Conservation (phyloP, 371 early-diverging fungal genomes). For the Cokeromyces recurvatus region DNA sequence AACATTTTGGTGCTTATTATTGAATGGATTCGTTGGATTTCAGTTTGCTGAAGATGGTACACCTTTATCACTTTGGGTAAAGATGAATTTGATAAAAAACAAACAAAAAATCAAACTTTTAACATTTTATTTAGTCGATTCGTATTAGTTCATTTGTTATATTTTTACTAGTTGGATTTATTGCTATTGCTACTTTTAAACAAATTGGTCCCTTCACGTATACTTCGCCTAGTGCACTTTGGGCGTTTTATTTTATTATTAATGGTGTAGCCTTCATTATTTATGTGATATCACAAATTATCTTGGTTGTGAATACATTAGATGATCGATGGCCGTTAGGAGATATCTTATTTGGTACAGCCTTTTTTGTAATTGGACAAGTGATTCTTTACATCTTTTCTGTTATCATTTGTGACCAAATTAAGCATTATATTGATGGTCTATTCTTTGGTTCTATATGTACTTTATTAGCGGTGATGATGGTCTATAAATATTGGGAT, state of each 20-base stretch:
- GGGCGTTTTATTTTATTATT: slow-evolving; percentile 84
- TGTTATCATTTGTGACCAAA: slow-evolving; percentile 73
- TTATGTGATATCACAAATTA: slow-evolving; percentile 87
- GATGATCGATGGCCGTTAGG: slow-evolving; percentile 97
- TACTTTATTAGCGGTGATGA: slow-evolving; percentile 94
- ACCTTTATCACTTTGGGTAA: slow-evolving; percentile 82
- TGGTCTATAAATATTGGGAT: slow-evolving; percentile 99
- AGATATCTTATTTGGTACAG: slow-evolving; percentile 84
- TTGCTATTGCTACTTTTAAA: slow-evolving; percentile 83
- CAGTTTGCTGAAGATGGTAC: slow-evolving; percentile 98
- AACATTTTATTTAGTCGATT: slow-evolving; percentile 56
- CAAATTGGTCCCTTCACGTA: slow-evolving; percentile 59
- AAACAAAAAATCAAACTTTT: neutral
- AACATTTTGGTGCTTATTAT: slow-evolving; percentile 85
- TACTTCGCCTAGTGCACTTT: slow-evolving; percentile 72
- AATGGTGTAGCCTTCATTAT: slow-evolving; percentile 76
- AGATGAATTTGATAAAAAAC: neutral
- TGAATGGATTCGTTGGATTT: slow-evolving; percentile 95
- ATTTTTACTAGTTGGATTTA: slow-evolving; percentile 69
- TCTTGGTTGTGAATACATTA: slow-evolving; percentile 89
- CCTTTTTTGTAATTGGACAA: slow-evolving; percentile 85
- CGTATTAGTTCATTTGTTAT: slow-evolving; percentile 79
- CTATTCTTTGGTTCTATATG: slow-evolving; percentile 92
- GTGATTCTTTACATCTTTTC: slow-evolving; percentile 78
- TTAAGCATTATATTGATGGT: slow-evolving; percentile 95